Evolutionary conservation across 306 rosid genomes (phyloP), one percentile per base, ranked within the genome.

Genomic region (Cicer pinnatifidum): DNA sequence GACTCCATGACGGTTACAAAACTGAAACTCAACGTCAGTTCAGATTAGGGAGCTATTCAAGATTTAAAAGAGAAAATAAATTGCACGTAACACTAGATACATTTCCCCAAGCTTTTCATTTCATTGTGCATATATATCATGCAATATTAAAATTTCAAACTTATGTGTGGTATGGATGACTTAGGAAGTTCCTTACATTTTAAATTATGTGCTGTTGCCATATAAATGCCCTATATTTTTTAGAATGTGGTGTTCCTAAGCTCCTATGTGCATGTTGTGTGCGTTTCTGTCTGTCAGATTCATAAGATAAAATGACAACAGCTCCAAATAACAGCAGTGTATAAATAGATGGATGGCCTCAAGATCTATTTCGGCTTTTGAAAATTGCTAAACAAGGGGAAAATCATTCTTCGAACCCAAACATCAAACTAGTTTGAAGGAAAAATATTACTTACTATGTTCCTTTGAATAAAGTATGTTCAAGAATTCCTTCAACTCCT

Each of bases 401-500:
- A 66, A 54, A 12, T 10, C 35, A 57, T n/a, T 11, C 38, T 2
- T 1, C 6, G 7, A 65, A 38, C 44, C 56, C 70, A 54, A 75
- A 52, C 28, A 16, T 33, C 1, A 57, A 46, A 43, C 40, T 40
- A 39, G 73, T 50, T 5, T 10, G 54, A 75, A 20, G 60, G 75
- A 23, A 46, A 46, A 13, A 48, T 15, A 19, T 58, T 8, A 84
- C 98, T 86, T 83, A 93, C 98, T 94, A 94, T 86, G 99, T 94
- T 86, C 99, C 99, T 65, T 94, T 94, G 87, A 95, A 95, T 68
- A 95, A 84, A 9, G 99, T 95, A 77, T 95, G 99, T 71, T 95
- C 99, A 28, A 94, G 96, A 80, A 94, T 94, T 75, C 99, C 99
- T 82, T 94, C 99, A 48, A 94, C 97, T 78, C 99, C 99, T 74